Conservation (phyloP, 768 basidiomycete genomes). For the Phanerochaete carnosa region DNA sequence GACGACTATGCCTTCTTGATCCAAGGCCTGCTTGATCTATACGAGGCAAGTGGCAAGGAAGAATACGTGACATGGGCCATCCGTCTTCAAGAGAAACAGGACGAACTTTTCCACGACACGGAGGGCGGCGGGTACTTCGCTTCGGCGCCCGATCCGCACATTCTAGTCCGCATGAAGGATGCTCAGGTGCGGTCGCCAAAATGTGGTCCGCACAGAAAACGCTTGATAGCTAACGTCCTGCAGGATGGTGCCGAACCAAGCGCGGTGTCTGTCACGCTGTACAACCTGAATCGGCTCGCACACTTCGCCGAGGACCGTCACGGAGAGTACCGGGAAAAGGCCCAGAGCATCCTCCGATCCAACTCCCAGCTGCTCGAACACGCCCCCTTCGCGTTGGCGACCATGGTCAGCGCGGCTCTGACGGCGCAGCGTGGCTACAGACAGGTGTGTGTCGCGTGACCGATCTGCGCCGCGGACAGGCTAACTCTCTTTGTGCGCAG, state of each 20-base stretch:
- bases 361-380: constrained; percentile 19
- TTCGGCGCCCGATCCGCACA: constrained; percentile 32
- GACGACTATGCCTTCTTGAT: constrained; percentile 38
- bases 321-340: constrained; percentile 18
- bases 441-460: constrained; percentile 16
- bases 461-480: neutral
- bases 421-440: constrained; percentile 14
- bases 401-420: constrained; percentile 20
- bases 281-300: constrained; percentile 25
- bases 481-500: constrained; percentile 10
- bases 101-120: constrained; percentile 37
- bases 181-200: constrained; percentile 15
- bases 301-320: constrained; percentile 23
- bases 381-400: constrained; percentile 19
- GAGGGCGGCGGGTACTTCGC: constrained; percentile 39
- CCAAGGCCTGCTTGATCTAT: constrained; percentile 35
- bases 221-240: neutral
- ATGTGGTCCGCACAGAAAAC: neutral
- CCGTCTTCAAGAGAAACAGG: constrained; percentile 34
- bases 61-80: constrained; percentile 31
- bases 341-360: constrained; percentile 17
- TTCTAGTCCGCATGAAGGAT: constrained; percentile 38
- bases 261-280: constrained; percentile 23
- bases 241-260: constrained; percentile 32
- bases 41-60: constrained; percentile 34